phyloP scores from a whole-genome alignment of 1,284 basidiomycete species.

The Rhodotorula glutinis region DNA sequence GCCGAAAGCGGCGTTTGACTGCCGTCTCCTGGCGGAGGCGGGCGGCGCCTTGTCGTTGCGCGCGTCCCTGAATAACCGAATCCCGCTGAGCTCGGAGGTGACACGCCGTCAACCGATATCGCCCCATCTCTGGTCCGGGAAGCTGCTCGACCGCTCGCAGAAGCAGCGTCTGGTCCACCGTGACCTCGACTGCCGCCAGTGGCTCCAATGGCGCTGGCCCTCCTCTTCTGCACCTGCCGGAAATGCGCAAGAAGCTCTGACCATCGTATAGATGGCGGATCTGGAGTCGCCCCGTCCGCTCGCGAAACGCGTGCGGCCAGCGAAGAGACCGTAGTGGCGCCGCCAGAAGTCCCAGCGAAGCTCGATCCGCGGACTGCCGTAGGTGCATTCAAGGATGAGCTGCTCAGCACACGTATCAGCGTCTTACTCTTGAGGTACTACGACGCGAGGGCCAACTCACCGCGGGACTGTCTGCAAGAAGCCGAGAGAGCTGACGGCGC shows the following conservation, averaged over 20 bases:
- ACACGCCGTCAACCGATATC: not conserved
- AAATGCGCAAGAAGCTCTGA: slow-evolving; percentile 74
- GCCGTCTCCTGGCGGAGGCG: not conserved
- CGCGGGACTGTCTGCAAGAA: slow-evolving; percentile 82
- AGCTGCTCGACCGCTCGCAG: not conserved
- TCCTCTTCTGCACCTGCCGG: slow-evolving; percentile 38
- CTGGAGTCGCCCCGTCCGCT: slow-evolving; percentile 50
- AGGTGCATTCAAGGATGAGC: slow-evolving; percentile 31
- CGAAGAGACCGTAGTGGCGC: not conserved
- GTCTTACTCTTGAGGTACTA: no score
- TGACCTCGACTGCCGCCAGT: not conserved
- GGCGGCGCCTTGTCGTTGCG: not conserved
- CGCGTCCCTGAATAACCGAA: not conserved
- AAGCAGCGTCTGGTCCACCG: not conserved
- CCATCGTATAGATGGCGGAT: slow-evolving; percentile 67
- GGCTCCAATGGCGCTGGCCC: not conserved
- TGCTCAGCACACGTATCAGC: no score
- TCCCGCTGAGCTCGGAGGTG: not conserved
- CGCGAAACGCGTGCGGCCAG: slow-evolving; percentile 44
- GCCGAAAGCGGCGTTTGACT: not conserved
- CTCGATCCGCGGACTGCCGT: slow-evolving; percentile 63
- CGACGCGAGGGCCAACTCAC: slow-evolving; percentile 49
- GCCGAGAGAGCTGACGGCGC: slow-evolving; percentile 90
- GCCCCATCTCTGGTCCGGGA: not conserved
- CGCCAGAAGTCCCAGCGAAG: not conserved